Evolutionary conservation across 2,329 filamentous ascomycete genomes (phyloP), one percentile per base, ranked within the genome.

Genomic region (Sclerotinia minor): DNA sequence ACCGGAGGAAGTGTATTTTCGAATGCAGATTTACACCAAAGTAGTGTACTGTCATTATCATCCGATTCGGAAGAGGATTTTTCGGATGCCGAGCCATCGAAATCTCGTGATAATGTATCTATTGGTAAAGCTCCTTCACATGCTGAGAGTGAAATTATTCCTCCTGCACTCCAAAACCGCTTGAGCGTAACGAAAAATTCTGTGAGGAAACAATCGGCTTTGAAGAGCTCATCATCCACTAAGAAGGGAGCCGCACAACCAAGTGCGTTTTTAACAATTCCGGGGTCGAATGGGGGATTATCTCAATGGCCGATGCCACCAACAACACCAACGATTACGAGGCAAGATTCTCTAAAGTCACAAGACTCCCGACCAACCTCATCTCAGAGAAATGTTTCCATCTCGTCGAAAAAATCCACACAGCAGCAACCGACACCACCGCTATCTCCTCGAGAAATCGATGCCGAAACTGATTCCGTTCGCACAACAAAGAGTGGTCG

Each of bases 31-130:
- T 68, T 77, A 21, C 72, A 75, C 55, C 68, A 76, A 29, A 75
- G 73, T 32, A 78, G 76, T 53, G 73, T 78, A 13, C 61, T 78
- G 26, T 77, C 76, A 35, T 68, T 77, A 26, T 77, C 75, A 11
- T 77, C 75, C 35, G 75, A 76, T 64, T 76, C 74, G 19, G 76
- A 77, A 58, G 72, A 67, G 11, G 73, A 74, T 13, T 50, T 65
- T 49, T 72, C 68, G 17, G 74, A 72, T 45, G 35, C 35, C 1
- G 71, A 74, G 35, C 65, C 68, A 35, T 52, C 67, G 5, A 69
- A 58, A 52, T 61, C 72, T 45, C 63, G 52, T n/a, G 54, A 66
- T 52, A 66, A 52, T 1, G 44, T 60, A 15, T 59, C 53, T 9
- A 59, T 65, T 49, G 64, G 64, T 4, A 65, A 49, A 59, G 53